Evolutionary conservation across 2,329 filamentous ascomycete genomes (phyloP).

Genomic region (Lachnellula willkommii): DNA sequence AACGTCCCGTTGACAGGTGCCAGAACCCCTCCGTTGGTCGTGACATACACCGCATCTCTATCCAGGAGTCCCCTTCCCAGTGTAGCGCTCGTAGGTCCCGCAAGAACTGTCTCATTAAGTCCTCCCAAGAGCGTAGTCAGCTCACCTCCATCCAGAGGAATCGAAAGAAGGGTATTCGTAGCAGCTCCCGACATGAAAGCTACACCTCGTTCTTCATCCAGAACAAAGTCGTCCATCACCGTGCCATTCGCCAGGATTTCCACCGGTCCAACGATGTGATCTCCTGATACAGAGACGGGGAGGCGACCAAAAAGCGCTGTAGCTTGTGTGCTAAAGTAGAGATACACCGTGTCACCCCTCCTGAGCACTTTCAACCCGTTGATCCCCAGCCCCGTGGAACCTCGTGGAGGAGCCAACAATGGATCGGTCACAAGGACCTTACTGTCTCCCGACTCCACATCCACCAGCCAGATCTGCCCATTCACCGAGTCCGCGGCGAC

Average conservation of each 20-base stretch:
- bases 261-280: conserved; percentile 5
- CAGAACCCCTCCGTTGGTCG: conserved; percentile 1
- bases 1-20: no score
- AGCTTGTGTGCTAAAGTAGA: conserved; percentile 15
- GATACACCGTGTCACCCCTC: conserved; percentile 1
- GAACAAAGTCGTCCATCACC: conserved; percentile 14
- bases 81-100: conserved; percentile 12
- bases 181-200: conserved; percentile 9
- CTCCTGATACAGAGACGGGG: conserved; percentile 7
- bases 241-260: conserved; percentile 9
- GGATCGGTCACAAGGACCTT: conserved; percentile 18
- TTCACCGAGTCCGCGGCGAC: conserved; percentile 25
- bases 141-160: conserved; percentile 3
- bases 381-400: conserved; percentile 3
- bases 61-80: conserved; percentile 3
- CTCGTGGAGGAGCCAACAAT: conserved; percentile 15
- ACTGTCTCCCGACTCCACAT: conserved; percentile 20
- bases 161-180: conserved; percentile 5
- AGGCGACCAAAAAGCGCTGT: conserved; percentile 14
- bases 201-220: conserved; percentile 5
- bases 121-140: conserved; percentile 1
- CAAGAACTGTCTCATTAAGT: conserved; percentile 4
- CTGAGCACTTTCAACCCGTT: conserved; percentile 13
- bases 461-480: conserved; percentile 26
- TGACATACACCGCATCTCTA: conserved; percentile 7